Evolutionary conservation across 805 yeast species (phyloP), one percentile per base, ranked within the genome.

Genomic region (Candida ortonii): DNA sequence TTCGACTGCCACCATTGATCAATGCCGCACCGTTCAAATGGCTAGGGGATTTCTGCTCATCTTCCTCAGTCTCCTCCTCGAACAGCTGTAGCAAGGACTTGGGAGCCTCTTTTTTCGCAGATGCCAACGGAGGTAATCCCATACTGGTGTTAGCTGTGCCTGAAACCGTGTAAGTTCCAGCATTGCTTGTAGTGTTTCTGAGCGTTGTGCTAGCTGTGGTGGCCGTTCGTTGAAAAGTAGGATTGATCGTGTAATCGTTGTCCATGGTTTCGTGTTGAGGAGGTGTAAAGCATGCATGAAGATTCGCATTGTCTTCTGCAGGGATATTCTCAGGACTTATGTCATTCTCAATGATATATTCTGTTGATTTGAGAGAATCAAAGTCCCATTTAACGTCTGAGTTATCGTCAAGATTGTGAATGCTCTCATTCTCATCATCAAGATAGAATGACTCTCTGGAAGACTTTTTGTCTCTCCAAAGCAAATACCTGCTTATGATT

Each of bases 331-430:
- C 52, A 11, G 56, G 46, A 40, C 75, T 70, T 27, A 81, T 77
- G 34, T 80, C 84, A 54, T 81, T 80, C 32, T 81, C 88, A 30
- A 82, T 59, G 21, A 84, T 78, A 53, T 83, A 84, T 43, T 84
- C 90, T 21, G 77, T 70, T 25, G 83, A 73, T 51, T 83, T 80
- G 35, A 85, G 61, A 1, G 93, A 83, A 57, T 87, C 95, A 52
- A 87, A 87, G 61, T 87, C 96, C 96, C 96, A 87, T 54, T 82
- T 80, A 15, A 83, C 77, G 38, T 70, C 77, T 14, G 61, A 54
- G 28, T 59, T 35, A 22, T 50, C 59, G 33, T 56, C 61, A 9
- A 40, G 7, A 33, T 47, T 44, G 24, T 42, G 28, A n/a, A 45
- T 34, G 36, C 45, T 48, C 27, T 49, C 70, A 32, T 57, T 67